phyloP scores from a whole-genome alignment of 2,329 filamentous ascomycete genomes.

The Aspergillus niger region DNA sequence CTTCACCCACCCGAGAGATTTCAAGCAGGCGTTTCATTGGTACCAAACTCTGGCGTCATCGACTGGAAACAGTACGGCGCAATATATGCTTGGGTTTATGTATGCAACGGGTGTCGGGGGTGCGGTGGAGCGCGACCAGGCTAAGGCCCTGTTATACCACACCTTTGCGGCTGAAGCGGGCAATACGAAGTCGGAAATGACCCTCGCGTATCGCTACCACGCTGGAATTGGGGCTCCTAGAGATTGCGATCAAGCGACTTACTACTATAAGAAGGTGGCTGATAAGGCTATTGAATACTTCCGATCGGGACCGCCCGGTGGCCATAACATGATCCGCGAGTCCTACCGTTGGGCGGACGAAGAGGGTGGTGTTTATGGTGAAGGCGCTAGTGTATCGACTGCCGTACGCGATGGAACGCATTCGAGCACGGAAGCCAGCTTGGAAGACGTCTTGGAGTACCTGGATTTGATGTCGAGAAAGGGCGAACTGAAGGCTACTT shows the following conservation, averaged over 20 bases:
- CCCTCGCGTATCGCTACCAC: slow-evolving; percentile 81
- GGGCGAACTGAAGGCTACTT: slow-evolving; percentile 83
- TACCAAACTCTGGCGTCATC: slow-evolving; percentile 76
- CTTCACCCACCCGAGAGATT: slow-evolving; percentile 81
- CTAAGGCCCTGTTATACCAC: slow-evolving; percentile 89
- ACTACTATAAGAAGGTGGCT: slow-evolving; percentile 90
- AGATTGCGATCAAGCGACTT: slow-evolving; percentile 79
- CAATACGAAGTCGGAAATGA: slow-evolving; percentile 88
- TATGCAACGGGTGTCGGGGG: slow-evolving; percentile 89
- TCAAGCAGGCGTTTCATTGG: slow-evolving; percentile 74
- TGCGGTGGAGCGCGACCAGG: slow-evolving; percentile 80
- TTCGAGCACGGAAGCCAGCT: slow-evolving; percentile 78
- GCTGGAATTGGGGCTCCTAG: slow-evolving; percentile 81
- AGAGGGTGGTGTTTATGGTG: slow-evolving; percentile 87
- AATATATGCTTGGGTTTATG: slow-evolving; percentile 94
- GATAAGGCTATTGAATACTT: slow-evolving; percentile 90
- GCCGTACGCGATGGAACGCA: slow-evolving; percentile 72
- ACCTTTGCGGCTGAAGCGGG: slow-evolving; percentile 86
- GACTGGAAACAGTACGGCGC: slow-evolving; percentile 85
- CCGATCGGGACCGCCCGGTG: slow-evolving; percentile 86
- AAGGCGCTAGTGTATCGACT: slow-evolving; percentile 86
- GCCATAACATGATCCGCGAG: slow-evolving; percentile 73
- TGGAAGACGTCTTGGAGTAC: slow-evolving; percentile 94
- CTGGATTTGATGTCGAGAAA: slow-evolving; percentile 87
- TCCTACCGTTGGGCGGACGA: slow-evolving; percentile 88